Base-by-base conservation (phyloP, 2,329 filamentous ascomycete genomes). In the Trichoderma atrobrunneum region DNA sequence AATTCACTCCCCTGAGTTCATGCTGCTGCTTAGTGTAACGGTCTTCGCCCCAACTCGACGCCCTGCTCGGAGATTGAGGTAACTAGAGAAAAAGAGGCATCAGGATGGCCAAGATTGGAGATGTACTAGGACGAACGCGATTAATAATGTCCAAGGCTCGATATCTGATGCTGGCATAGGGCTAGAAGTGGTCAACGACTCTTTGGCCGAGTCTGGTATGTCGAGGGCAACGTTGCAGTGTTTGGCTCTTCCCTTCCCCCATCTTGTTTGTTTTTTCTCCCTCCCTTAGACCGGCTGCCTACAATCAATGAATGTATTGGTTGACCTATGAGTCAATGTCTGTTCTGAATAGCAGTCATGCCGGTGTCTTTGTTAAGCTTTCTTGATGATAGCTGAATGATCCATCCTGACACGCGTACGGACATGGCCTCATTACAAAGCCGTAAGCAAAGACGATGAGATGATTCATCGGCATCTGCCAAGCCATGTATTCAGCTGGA, bases 381-480 rank as follows among this genome's bases (percentile, higher is more conserved):
- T 34, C n/a, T 59, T 18, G 26, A 28, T 30, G 28, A 67, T 43
- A 67, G 64, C 64, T 68, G 54, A 68, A 68, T 48, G 36, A 34
- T 32, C 26, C 34, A 24, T 16, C 56, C 26, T 16, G 65, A 68
- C 65, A 60, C 65, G 34, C n/a, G 18, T 32, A 32, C 34, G 18
- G 7, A 59, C 18, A 60, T 16, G 26, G 34, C 26, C 21, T 59
- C 65, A 57, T 68, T 59, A 59, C 65, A 18, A 68, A 68, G 65
- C 51, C 6, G 65, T 68, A 43, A 68, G 65, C 65, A 68, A 39
- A 54, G 54, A 68, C 57, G 36, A 48, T 18, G 36, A 18, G 24
- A 21, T 68, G 56, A 43, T 68, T 59, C 65, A 68, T 60, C 56
- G 54, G 56, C 65, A 68, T 60, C 56, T 26, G 65, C 24, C 65